Base-by-base conservation (phyloP, 75 land plant genomes). In the Larix kaempferi region DNA sequence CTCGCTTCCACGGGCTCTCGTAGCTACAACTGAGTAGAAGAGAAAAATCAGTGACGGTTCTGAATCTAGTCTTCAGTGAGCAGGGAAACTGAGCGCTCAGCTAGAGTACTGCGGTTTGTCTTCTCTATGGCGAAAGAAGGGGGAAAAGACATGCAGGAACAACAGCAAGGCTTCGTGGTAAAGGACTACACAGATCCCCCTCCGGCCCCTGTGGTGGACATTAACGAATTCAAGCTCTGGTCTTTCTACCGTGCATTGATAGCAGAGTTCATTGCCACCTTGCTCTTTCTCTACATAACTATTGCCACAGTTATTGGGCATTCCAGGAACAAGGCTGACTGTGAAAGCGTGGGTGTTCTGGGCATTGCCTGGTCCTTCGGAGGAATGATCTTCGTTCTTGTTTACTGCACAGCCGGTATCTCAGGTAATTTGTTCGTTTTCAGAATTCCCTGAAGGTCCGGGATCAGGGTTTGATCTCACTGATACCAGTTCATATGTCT, bases 291-390 rank as follows among this genome's bases (percentile, higher is more conserved):
- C 78, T 92, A 90, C 85, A 75, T 92, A 81, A 86, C 84, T 56
- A 75, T 92, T 27, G 79, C 86, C 69, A 87, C 93, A 16, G 90
- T 86, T 58, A 88, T 92, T 33, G 94, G 94, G 17, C 59, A 79
- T 71, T 71, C 76, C 58, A 78, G 74, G 25, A 76, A 71, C 49
- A 56, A 21, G 23, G 79, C 65, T 6, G 63, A 65, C 6, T 87
- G 92, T 75, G 85, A 71, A 21, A 86, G 94, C 26, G 93, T 92
- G 29, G 94, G 94, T 21, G 22, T 86, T 27, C 82, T 88, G 54
- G 94, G 94, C 78, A 80, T 92, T 21, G 90, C 94, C 14, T 92
- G 94, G 94, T 78, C 94, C 67, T 92, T 87, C 58, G 90, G 89
- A 0, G 89, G 87, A 75, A 87, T 74, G 84, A 80, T 82, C 65